phyloP scores from a whole-genome alignment of 202 grass and related monocot species.

The Setaria italica region DNA sequence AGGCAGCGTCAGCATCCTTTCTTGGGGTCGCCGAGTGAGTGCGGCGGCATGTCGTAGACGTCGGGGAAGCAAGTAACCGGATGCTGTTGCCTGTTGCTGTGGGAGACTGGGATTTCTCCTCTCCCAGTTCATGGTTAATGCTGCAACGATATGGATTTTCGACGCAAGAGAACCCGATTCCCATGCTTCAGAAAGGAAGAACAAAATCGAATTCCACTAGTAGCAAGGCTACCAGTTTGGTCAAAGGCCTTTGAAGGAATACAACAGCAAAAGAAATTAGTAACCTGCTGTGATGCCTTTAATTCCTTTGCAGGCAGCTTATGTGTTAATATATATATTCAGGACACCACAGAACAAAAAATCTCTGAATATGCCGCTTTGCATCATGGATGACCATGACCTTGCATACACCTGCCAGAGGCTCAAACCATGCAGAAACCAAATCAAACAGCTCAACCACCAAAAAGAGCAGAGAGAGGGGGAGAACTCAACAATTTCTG shows the following conservation, averaged over 20 bases:
- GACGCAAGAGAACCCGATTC: neutral
- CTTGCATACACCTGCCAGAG: neutral
- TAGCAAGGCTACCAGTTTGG: neutral
- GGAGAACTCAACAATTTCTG: neutral
- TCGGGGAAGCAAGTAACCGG: neutral
- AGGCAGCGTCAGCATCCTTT: neutral
- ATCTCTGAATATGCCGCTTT: neutral
- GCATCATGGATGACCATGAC: neutral
- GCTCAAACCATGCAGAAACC: neutral
- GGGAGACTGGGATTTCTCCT: neutral
- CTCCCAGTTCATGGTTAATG: neutral
- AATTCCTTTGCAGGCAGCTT: neutral
- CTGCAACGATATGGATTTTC: neutral
- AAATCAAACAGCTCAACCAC: neutral
- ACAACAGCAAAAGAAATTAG: neutral
- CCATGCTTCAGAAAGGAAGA: neutral
- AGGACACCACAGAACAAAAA: neutral
- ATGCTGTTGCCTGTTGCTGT: neutral
- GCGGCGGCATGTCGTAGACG: constrained; percentile 18
- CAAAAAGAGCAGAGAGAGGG: neutral
- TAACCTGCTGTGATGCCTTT: neutral
- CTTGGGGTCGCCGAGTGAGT: neutral
- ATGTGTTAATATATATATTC: neutral
- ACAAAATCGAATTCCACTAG: neutral
- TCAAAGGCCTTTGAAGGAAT: neutral